Evolutionary conservation across 352 stramenopile species (phyloP).

Genomic region (Phytophthora tubulina): DNA sequence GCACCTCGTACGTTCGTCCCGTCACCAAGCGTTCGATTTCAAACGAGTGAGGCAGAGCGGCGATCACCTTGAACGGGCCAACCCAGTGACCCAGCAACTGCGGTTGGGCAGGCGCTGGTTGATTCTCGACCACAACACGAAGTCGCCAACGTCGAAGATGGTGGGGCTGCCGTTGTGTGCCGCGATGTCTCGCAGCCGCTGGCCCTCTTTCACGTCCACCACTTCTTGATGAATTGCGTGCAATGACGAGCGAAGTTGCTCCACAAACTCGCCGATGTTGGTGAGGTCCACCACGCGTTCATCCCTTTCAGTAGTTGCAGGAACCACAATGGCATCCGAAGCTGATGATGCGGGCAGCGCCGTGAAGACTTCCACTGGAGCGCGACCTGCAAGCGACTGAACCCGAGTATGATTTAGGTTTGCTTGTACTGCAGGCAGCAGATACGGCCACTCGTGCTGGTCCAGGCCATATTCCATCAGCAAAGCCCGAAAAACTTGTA

Average conservation of each 20-base stretch:
- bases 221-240: constrained; percentile 21
- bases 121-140: constrained; percentile 16
- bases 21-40: constrained; percentile 10
- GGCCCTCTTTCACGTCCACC: constrained; percentile 6
- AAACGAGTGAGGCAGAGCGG: constrained; percentile 1
- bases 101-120: background rate
- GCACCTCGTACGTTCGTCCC: constrained; percentile 2
- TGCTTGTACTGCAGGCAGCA: background rate
- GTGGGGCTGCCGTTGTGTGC: background rate
- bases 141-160: constrained; percentile 18
- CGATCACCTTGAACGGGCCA: constrained; percentile 2
- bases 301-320: background rate
- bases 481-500: background rate
- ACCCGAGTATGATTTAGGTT: constrained; percentile 1
- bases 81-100: constrained; percentile 13
- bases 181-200: constrained; percentile 5
- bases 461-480: background rate
- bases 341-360: background rate
- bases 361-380: background rate
- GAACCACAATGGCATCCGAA: background rate
- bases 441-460: background rate
- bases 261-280: background rate
- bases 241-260: constrained; percentile 7
- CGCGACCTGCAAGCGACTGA: background rate
- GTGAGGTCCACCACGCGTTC: background rate